Percentiles rank a stretch among this genome's conserved stretches.
Conservation (phyloP, 495 filamentous ascomycete genomes). For the Trichoderma gamsii region DNA sequence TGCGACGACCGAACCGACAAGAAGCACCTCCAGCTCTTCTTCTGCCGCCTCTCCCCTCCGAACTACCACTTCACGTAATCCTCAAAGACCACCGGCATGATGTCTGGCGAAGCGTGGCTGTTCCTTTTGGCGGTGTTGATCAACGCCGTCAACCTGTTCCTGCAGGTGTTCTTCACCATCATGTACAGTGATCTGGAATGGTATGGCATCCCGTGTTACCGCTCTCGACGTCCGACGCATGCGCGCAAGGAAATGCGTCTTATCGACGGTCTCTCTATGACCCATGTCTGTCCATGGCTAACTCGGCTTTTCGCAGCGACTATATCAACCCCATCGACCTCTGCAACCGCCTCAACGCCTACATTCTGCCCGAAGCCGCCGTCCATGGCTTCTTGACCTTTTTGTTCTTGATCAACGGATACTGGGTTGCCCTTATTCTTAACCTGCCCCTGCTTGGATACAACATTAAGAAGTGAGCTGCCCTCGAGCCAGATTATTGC, state of each 20-base stretch:
- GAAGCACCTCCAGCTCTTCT: background rate
- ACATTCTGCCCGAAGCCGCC: conserved; percentile 97
- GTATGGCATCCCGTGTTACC: conserved; percentile 46
- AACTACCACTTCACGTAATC: background rate
- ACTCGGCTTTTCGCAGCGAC: conserved; percentile 54
- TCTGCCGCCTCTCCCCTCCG: background rate
- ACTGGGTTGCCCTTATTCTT: conserved; percentile 89
- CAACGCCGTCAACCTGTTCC: conserved; percentile 99
- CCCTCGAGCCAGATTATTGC: conserved; percentile 16
- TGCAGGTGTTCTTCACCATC: conserved; percentile 99
- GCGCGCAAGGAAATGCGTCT: background rate
- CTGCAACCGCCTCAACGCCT: conserved; percentile 99
- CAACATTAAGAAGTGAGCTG: conserved; percentile 90
- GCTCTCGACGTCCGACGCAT: background rate
- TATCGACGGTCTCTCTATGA: background rate
- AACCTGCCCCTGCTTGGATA: conserved; percentile 89
- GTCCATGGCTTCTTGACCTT: conserved; percentile 93
- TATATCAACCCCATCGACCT: conserved; percentile 99
- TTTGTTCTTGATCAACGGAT: conserved; percentile 95
- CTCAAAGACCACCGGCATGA: conserved; percentile 43
- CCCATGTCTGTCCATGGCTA: background rate
- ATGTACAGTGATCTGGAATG: conserved; percentile 99
- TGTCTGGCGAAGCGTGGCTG: conserved; percentile 99
- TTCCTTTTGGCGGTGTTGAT: conserved; percentile 98
- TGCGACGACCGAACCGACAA: background rate